phyloP scores from a whole-genome alignment of 768 basidiomycete species.

The Nidularia pulvinata region DNA sequence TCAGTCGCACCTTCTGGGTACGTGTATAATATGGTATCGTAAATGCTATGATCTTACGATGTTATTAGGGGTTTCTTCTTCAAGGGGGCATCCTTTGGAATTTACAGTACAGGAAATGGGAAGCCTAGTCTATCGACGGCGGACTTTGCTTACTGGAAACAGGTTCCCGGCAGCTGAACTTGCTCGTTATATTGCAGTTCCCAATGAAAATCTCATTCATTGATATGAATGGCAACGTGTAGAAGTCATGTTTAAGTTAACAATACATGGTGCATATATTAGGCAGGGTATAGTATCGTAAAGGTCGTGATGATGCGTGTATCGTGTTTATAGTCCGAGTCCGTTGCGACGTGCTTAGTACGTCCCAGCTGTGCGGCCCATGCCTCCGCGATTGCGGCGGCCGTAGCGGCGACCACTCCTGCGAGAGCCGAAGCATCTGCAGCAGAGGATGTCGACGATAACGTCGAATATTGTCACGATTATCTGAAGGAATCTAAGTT shows the following conservation, averaged over 20 bases:
- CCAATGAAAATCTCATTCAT: neutral
- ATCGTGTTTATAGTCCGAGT: neutral
- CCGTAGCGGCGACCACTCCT: conserved; percentile 16
- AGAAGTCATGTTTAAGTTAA: too few species aligned
- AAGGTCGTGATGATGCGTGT: neutral
- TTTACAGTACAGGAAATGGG: conserved; percentile 36
- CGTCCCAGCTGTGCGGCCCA: conserved; percentile 2
- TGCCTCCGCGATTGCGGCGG: conserved; percentile 11
- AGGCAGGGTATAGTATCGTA: neutral
- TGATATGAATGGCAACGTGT: neutral
- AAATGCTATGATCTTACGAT: too few species aligned
- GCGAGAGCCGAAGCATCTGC: conserved; percentile 42
- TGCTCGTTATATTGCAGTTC: neutral
- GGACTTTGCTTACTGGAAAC: conserved; percentile 35
- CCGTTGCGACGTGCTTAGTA: neutral
- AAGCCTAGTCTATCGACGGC: conserved; percentile 29
- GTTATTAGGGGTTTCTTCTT: conserved; percentile 29
- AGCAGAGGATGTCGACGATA: conserved; percentile 55
- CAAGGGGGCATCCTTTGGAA: conserved; percentile 32
- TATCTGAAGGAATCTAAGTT: conserved; percentile 33
- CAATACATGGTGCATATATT: neutral
- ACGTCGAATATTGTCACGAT: conserved; percentile 66
- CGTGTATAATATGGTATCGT: neutral
- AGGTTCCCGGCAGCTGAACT: conserved; percentile 5
- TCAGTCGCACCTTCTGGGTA: conserved; percentile 31